phyloP scores from a whole-genome alignment of 108 stramenopile species.

The Conticribra guillardii region DNA sequence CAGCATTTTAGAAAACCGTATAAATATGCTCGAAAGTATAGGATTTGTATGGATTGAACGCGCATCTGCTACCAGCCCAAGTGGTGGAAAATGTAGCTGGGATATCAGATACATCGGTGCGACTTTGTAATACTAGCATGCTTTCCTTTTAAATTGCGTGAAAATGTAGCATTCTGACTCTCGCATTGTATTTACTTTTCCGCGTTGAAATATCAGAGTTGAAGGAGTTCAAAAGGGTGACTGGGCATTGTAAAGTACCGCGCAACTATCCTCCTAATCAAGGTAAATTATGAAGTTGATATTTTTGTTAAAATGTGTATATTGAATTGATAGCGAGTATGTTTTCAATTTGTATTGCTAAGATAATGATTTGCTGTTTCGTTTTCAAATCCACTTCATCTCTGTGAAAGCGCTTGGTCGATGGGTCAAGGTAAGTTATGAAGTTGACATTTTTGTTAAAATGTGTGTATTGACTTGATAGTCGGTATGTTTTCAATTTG shows the following conservation, averaged over 20 bases:
- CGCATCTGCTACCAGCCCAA: neutral
- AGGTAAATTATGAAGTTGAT: neutral
- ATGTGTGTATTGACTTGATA: too few relatives aligned
- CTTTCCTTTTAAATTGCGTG: neutral
- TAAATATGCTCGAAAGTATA: constrained; percentile 15
- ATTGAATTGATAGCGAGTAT: too few relatives aligned
- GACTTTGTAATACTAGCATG: neutral
- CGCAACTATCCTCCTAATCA: neutral
- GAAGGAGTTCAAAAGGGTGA: constrained; percentile 1
- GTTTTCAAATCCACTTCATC: too few relatives aligned
- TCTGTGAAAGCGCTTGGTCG: too few relatives aligned
- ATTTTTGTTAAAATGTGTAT: neutral
- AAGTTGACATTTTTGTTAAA: neutral
- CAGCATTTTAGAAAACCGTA: constrained; percentile 4
- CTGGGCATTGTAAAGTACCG: constrained; percentile 21
- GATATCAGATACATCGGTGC: constrained; percentile 16
- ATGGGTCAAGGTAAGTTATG: neutral
- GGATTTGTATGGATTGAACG: constrained; percentile 32
- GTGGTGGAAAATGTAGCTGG: constrained; percentile 17
- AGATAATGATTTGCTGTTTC: too few relatives aligned
- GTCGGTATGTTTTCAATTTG: too few relatives aligned
- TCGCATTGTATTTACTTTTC: neutral
- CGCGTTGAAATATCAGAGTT: neutral
- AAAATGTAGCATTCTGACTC: neutral
- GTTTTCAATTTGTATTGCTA: too few relatives aligned